Conservation (phyloP, 2,329 filamentous ascomycete species). For the Dactylonectria macrodidyma region DNA sequence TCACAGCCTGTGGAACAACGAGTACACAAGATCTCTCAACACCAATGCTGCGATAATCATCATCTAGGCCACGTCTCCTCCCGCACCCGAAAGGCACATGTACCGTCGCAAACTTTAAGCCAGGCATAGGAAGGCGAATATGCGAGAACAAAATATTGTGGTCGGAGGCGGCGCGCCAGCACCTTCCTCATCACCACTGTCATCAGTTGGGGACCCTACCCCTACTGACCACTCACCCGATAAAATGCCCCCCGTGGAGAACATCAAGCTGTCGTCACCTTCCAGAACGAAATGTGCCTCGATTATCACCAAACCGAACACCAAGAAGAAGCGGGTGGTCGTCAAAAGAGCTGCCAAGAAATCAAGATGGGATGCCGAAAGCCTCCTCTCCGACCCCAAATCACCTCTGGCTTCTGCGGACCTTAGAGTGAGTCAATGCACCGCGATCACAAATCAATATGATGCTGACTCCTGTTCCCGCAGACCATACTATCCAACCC, state of each 20-base stretch:
- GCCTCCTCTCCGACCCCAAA: constrained; percentile 54
- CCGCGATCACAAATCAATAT: not conserved
- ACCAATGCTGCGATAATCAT: no score
- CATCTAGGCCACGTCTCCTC: not conserved
- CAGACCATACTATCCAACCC: constrained; percentile 57
- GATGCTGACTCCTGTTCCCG: not conserved
- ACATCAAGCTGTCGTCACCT: constrained; percentile 35
- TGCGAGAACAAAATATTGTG: not conserved
- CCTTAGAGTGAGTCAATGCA: constrained; percentile 51
- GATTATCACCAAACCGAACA: constrained; percentile 15
- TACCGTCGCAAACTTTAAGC: no score
- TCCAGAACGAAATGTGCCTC: constrained; percentile 18
- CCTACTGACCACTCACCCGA: constrained; percentile 13
- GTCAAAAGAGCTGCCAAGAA: constrained; percentile 47
- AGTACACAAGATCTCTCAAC: no score
- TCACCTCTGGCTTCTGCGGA: constrained; percentile 58
- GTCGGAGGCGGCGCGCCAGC: not conserved
- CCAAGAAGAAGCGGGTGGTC: constrained; percentile 45
- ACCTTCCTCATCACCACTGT: constrained; percentile 36
- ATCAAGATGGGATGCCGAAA: constrained; percentile 55
- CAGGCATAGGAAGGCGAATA: not conserved
- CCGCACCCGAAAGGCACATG: not conserved
- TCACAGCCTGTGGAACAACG: no score
- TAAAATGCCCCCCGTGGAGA: constrained; percentile 13
- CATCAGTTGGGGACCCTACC: constrained; percentile 22